Evolutionary conservation across 1,284 basidiomycete genomes (phyloP), one percentile per base, ranked within the genome.

Genomic region (Irpex lacteus): DNA sequence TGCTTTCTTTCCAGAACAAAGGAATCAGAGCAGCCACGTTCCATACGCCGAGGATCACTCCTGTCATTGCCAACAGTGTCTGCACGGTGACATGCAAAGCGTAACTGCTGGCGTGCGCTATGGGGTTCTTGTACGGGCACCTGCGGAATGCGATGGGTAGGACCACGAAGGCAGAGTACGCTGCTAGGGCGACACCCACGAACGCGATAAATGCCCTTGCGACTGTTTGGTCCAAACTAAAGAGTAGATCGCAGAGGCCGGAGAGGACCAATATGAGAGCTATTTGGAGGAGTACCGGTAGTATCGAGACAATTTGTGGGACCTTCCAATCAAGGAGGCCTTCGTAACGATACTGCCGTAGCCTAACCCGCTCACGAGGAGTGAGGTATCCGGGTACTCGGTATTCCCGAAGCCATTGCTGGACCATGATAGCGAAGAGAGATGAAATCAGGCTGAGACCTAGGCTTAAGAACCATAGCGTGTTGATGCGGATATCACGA

Each of bases 241-340:
- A 68, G 15, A 73, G 66, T 21, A 71, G 64, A n/a, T 66, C 53
- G n/a, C 69, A 56, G 9, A 73, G 19, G 4, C 72, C 71, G 4
- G 60, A 57, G 7, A 72, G 64, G 63, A 72, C 72, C 3, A 73
- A 62, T 2, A 69, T 52, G 18, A 73, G 60, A 0, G 71, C 66
- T 15, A 68, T 15, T 55, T 73, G 71, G 26, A 73, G 68, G 5
- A 71, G 59, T 9, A 72, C 50, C 7, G 71, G 68, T 6, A 71
- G 66, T n/a, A 60, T 15, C 9, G 65, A 62, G 32, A 73, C 56
- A 53, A 73, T 67, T 9, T 63, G 18, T 2, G 67, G 65, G 9
- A 72, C 63, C 19, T 63, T 61, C 69, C 70, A 73, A 9, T 38
- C 50, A 4, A 58, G n/a, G n/a, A 71, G 63, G 34, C 66, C 62